phyloP scores from a whole-genome alignment of 768 basidiomycete species.

The Kwoniella pini region DNA sequence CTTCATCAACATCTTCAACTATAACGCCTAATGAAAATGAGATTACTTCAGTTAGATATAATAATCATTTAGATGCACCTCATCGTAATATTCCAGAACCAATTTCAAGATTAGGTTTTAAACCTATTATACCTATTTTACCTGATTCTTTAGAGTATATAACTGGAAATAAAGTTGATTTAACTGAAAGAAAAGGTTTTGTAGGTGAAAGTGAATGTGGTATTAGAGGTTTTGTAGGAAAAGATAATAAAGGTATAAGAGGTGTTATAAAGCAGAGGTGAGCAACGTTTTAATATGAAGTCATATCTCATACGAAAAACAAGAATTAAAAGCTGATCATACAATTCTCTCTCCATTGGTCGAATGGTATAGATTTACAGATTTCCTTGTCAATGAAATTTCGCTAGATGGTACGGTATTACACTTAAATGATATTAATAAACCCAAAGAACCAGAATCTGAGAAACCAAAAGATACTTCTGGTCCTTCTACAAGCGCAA shows the following conservation, averaged over 20 bases:
- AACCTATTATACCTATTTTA: constrained; percentile 32
- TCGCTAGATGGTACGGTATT: constrained; percentile 76
- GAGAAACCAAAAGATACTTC: constrained; percentile 50
- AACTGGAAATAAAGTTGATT: constrained; percentile 33
- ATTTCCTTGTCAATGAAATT: constrained; percentile 93
- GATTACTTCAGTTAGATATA: constrained; percentile 3
- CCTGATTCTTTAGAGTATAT: constrained; percentile 42
- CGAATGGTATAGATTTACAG: constrained; percentile 99
- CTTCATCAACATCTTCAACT: not conserved
- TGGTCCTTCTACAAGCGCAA: not conserved
- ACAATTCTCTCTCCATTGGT: too few relatives aligned
- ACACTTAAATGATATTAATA: constrained; percentile 74
- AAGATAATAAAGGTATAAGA: constrained; percentile 57
- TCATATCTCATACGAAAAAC: not conserved
- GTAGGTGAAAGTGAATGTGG: constrained; percentile 42
- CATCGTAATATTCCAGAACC: constrained; percentile 24
- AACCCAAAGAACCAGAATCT: constrained; percentile 62
- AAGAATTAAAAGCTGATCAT: not conserved
- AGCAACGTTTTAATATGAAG: constrained; percentile 30
- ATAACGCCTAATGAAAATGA: not conserved
- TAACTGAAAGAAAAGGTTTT: constrained; percentile 31
- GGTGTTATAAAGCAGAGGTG: constrained; percentile 98
- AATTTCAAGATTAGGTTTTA: constrained; percentile 39
- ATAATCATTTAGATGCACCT: constrained; percentile 11
- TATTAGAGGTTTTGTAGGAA: constrained; percentile 26